These are phyloP conservation scores for Iodosphaeria phyllophila DNA, from an alignment of 2,329 filamentous ascomycete genomes.

Conservation along the genomic window DNA sequence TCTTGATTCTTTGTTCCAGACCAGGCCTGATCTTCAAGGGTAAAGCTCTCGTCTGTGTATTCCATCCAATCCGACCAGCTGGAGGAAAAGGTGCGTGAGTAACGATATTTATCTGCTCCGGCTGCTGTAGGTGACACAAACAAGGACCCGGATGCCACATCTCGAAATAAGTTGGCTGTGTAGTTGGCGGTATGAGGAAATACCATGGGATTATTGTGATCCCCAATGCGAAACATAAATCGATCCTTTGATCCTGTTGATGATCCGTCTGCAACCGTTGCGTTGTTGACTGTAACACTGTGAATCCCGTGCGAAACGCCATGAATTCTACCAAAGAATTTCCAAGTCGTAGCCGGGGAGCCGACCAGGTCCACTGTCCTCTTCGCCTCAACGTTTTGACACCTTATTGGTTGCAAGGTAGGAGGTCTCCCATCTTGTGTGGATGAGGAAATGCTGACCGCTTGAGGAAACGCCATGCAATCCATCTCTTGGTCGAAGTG, in stretches of 20 bases:
- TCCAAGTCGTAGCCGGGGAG: conserved; percentile 29
- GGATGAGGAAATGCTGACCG: conserved; percentile 25
- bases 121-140: conserved; percentile 30
- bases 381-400: conserved; percentile 19
- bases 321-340: conserved; percentile 26
- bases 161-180: background rate
- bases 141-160: background rate
- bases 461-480: too few relatives aligned
- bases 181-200: background rate
- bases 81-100: conserved; percentile 35
- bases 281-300: conserved; percentile 31
- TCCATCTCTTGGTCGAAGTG: conserved; percentile 38
- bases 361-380: conserved; percentile 21
- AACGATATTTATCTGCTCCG: conserved; percentile 38
- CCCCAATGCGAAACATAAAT: background rate
- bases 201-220: background rate
- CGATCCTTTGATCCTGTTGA: background rate
- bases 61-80: conserved; percentile 34
- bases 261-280: conserved; percentile 6
- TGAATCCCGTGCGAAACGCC: conserved; percentile 39
- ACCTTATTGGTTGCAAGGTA: conserved; percentile 28
- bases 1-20: conserved; percentile 29
- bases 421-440: conserved; percentile 28
- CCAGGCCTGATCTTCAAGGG: conserved; percentile 28
- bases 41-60: conserved; percentile 30